Evolutionary conservation across 768 basidiomycete species (phyloP).

Genomic region (Rickenella mellea): DNA sequence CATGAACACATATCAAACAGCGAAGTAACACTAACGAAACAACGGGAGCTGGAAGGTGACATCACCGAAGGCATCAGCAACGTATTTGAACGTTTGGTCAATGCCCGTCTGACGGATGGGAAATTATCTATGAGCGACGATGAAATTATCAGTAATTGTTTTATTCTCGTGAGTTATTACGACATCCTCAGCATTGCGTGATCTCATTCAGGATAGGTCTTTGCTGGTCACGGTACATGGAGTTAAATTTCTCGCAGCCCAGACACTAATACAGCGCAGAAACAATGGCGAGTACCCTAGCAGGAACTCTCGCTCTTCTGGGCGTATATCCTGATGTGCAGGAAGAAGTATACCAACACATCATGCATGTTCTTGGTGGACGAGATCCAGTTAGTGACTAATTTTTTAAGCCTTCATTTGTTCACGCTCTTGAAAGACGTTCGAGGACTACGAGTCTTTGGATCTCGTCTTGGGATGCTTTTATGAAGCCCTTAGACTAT

Average conservation of each 20-base stretch:
- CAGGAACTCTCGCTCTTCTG: conserved; percentile 37
- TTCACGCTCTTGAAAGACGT: neutral
- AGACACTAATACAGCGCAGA: conserved; percentile 20
- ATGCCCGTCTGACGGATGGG: neutral
- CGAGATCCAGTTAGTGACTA: conserved; percentile 5
- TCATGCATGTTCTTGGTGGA: conserved; percentile 26
- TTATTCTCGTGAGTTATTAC: no score
- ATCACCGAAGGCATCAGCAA: conserved; percentile 3
- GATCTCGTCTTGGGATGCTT: conserved; percentile 6
- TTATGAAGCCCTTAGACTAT: conserved; percentile 8
- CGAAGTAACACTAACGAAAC: neutral
- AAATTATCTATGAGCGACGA: neutral
- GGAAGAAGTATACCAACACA: conserved; percentile 36
- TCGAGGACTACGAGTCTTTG: conserved; percentile 3
- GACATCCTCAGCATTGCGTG: no score
- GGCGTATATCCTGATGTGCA: conserved; percentile 37
- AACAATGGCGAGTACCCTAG: conserved; percentile 40
- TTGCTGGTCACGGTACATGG: conserved; percentile 48
- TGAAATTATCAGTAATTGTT: conserved; percentile 14
- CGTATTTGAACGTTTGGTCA: conserved; percentile 6
- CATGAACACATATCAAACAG: neutral
- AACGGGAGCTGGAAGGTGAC: conserved; percentile 1
- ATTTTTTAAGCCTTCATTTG: neutral
- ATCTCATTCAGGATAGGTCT: no score
- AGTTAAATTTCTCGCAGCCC: neutral